Evolutionary conservation across 179 eudicot species (phyloP), one percentile per base, ranked within the genome.

Genomic region (Spergularia azorica): DNA sequence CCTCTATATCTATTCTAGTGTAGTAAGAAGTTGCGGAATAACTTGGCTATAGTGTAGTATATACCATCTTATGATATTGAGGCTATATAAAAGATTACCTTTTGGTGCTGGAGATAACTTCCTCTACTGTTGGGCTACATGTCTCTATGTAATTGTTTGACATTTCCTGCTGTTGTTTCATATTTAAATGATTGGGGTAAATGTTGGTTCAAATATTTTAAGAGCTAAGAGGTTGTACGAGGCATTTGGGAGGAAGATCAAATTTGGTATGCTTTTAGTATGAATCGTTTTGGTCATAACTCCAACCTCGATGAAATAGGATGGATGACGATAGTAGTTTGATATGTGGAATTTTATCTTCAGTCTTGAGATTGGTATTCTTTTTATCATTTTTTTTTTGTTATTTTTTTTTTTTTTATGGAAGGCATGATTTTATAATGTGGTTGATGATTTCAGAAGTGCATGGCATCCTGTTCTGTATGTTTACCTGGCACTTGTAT

Each of bases 181-280:
- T 48, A 26, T 20, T 12, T 72, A 65, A 36, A 43, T 26, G 56
- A 17, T 62, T 20, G 50, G 12, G 76, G 32, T 3, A 59, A 39
- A 32, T n/a, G 64, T 59, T 17, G 57, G 57, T 0, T 62, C 8
- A 59, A 41, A 59, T 26, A 67, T 46, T 48, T 18, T 26, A 74
- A 63, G 43, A 21, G 13, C 8, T 38, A 57, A 55, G 51, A 48
- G 54, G 10, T 51, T 6, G 17, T 11, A 1, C 11, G 48, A 43
- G 64, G 38, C 36, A n/a, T 62, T 70, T 15, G 32, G 59, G 26
- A 68, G 67, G 56, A 68, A 48, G 74, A 68, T 73, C 17, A 43
- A 55, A 1, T 55, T 13, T 69, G 67, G 2, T 18, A 17, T 17
- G 46, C n/a, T 16, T 43, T 20, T 10, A 65, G 70, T 38, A 69